These are phyloP conservation scores for Firmiana major DNA, from an alignment of 345 rosid species.

Conservation along the genomic window DNA sequence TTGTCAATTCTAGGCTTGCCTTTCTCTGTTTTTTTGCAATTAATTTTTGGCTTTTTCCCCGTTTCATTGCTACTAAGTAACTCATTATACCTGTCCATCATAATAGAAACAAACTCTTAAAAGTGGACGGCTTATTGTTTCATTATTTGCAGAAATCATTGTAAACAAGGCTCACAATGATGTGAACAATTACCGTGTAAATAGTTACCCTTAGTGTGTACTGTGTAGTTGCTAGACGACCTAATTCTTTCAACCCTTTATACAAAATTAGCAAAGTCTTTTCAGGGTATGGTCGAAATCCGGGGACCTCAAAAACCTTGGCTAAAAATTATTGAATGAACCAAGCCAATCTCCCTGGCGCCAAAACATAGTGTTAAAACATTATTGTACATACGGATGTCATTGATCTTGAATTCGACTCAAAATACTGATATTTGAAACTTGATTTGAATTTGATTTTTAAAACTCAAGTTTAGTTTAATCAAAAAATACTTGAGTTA, in stretches of 20 bases:
- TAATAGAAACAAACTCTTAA: neutral
- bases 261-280: neutral
- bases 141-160: constrained; percentile 5
- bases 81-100: neutral
- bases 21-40: neutral
- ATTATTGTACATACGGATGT: no score
- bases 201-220: neutral
- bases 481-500: no score
- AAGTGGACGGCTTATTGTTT: neutral
- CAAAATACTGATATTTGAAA: no score
- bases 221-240: neutral
- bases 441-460: no score
- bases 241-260: neutral
- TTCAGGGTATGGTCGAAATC: neutral
- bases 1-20: constrained; percentile 3
- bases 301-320: neutral
- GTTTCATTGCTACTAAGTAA: neutral
- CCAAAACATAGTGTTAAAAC: neutral
- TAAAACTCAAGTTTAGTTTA: no score
- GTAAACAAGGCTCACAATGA: neutral
- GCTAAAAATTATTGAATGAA: constrained; percentile 1
- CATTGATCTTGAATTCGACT: no score
- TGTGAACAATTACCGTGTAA: neutral
- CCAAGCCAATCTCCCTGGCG: neutral
- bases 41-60: neutral